Base-by-base conservation (phyloP, 1,284 basidiomycete species). In the Rhizoctonia solani region DNA sequence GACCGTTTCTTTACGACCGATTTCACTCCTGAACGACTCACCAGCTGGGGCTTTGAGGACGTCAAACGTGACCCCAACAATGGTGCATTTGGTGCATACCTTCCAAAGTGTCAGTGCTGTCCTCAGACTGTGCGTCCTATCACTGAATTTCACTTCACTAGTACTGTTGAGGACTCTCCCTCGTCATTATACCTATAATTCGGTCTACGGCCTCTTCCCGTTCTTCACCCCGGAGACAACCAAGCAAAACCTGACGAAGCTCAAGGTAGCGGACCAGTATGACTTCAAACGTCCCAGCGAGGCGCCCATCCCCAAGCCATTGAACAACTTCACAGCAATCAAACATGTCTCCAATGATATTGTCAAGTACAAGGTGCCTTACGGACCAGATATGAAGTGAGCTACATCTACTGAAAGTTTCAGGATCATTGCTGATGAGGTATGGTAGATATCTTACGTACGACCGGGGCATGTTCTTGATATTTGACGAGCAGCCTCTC, bases 201-300 rank as follows among this genome's bases (percentile, higher is more conserved):
- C 25, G 21, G 54, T 67, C 42, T 69, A 67, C 50, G 63, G 27
- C 8, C 67, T 61, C 47, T 72, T 72, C 71, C 70, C 71, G 3
- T 69, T 72, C 67, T 65, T 70, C 52, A 66, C 61, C 6, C 70
- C 70, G 1, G 61, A 67, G n/a, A 49, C 54, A 41, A 70, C 67
- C 58, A 39, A 65, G 44, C 19, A 46, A 21, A 54, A 42, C 23
- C 53, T 71, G 13, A 49, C 53, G 29, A 53, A 58, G 27, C 69
- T 71, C 27, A 47, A 55, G 14, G 23, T 66, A 6, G 49, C 49
- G 21, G 27, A 52, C 8, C 11, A 47, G 11, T 47, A 47, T 19
- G 21, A 23, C 44, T 47, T 47, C 19, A 23, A 13, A 21, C 44
- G 44, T 6, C 44, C 44, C 8, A 47, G 8, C 11, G 44, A 47